These are phyloP conservation scores for Houttuynia cordata DNA, from an alignment of 164 flowering plant species.

Conservation along the genomic window DNA sequence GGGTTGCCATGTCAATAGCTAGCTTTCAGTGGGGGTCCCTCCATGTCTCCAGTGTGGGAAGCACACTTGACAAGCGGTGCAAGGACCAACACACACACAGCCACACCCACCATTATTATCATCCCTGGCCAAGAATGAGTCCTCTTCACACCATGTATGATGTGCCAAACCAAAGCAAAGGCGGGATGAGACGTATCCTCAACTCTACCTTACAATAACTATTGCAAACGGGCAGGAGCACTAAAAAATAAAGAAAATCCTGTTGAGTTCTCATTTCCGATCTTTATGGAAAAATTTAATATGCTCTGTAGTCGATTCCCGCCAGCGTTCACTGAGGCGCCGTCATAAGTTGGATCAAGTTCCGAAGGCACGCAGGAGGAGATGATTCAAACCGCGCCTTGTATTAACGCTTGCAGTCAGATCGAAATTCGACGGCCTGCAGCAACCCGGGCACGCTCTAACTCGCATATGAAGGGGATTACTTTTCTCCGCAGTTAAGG, in stretches of 20 bases:
- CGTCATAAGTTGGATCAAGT: no score
- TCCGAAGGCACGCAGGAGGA: no score
- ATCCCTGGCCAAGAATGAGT: constrained; percentile 13
- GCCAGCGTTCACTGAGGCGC: no score
- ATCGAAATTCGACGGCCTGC: no score
- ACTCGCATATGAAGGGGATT: no score
- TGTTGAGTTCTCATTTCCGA: neutral
- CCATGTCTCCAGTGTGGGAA: constrained; percentile 44
- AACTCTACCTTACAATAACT: neutral
- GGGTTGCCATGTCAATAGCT: constrained; percentile 31
- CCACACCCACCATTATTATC: constrained; percentile 25
- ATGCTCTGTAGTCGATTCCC: no score
- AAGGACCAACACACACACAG: constrained; percentile 36
- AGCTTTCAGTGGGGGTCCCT: constrained; percentile 27
- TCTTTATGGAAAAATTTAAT: no score
- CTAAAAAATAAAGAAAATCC: neutral
- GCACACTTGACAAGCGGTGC: constrained; percentile 37
- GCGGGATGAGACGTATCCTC: constrained; percentile 6
- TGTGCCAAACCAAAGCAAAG: constrained; percentile 6
- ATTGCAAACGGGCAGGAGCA: constrained; percentile 1
- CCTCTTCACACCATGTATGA: constrained; percentile 22
- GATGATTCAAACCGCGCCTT: no score
- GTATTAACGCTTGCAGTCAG: no score
- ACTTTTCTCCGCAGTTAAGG: neutral
- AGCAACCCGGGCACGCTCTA: no score